Percentiles rank a stretch among this genome's conserved stretches.
Conservation (phyloP, 352 stramenopile genomes). For the Thalassiosira oceanica region DNA sequence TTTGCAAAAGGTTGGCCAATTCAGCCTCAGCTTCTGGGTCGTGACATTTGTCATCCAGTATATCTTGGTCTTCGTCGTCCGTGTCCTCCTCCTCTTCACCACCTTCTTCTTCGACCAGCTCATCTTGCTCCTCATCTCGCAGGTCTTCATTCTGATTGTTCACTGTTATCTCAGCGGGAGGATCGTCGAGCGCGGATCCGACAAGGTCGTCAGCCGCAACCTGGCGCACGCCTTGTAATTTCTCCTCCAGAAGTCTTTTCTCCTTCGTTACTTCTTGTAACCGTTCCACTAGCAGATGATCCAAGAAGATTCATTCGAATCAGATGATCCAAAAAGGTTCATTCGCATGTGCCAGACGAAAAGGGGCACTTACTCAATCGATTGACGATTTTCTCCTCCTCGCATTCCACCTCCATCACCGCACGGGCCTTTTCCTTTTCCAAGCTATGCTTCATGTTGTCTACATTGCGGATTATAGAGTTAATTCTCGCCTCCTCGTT, state of each 20-base stretch:
- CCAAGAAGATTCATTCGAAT: too few relatives aligned
- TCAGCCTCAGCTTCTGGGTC: slow-evolving; percentile 39
- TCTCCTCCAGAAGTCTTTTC: slow-evolving; percentile 33
- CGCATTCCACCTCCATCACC: slow-evolving; percentile 38
- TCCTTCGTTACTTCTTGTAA: slow-evolving; percentile 32
- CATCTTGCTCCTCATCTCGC: slow-evolving; percentile 4
- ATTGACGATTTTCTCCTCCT: slow-evolving; percentile 42
- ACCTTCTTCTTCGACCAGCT: slow-evolving; percentile 11
- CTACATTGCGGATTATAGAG: slow-evolving; percentile 20
- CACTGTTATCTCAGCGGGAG: background rate
- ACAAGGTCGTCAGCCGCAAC: background rate
- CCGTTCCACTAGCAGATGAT: too few relatives aligned
- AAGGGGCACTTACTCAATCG: slow-evolving; percentile 22
- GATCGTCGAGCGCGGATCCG: background rate
- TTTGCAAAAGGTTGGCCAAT: slow-evolving; percentile 30
- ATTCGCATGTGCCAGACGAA: too few relatives aligned
- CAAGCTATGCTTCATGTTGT: slow-evolving; percentile 20
- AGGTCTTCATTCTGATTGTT: background rate
- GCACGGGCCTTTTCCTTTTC: slow-evolving; percentile 16
- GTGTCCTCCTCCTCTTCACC: slow-evolving; percentile 24
- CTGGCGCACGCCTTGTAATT: slow-evolving; percentile 6
- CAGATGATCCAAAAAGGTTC: too few relatives aligned
- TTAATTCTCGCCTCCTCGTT: slow-evolving; percentile 31
- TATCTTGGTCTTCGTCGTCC: slow-evolving; percentile 16
- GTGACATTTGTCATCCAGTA: slow-evolving; percentile 28